Conservation (phyloP, 169 alveolate species). For the Cryptosporidium ryanae region DNA sequence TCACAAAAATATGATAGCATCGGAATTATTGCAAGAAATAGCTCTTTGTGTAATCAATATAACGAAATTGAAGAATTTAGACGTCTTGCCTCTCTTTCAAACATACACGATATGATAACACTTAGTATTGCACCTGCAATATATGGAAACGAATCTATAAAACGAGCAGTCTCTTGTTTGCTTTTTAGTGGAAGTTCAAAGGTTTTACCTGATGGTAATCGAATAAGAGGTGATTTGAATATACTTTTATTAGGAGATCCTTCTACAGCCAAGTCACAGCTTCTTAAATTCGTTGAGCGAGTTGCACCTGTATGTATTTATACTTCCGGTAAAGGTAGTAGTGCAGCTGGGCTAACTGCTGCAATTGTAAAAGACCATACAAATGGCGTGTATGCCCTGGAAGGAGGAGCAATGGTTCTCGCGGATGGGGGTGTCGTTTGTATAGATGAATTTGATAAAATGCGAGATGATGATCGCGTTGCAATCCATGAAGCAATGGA, state of each 20-base stretch:
- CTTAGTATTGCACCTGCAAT: conserved; percentile 96
- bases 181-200: conserved; percentile 99
- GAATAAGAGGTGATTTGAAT: conserved; percentile 97
- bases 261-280: conserved; percentile 98
- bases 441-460: conserved; percentile 99
- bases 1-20: conserved; percentile 78
- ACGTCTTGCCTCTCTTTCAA: conserved; percentile 89
- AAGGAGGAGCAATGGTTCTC: conserved; percentile 99
- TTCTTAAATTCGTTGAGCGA: conserved; percentile 95
- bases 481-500: conserved; percentile 99
- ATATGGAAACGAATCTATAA: conserved; percentile 95
- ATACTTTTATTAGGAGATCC: conserved; percentile 98
- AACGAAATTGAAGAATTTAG: conserved; percentile 84
- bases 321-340: conserved; percentile 98
- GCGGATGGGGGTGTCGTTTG: conserved; percentile 99
- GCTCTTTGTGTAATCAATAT: conserved; percentile 20
- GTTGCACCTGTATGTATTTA: conserved; percentile 98
- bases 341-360: conserved; percentile 99
- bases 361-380: conserved; percentile 94
- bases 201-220: conserved; percentile 94
- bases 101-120: conserved; percentile 91
- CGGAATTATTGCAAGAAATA: conserved; percentile 76
- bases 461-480: conserved; percentile 98
- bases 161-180: conserved; percentile 97
- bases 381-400: conserved; percentile 95